Evolutionary conservation across 257 asterid genomes (phyloP).

Genomic region (Solanum boliviense): DNA sequence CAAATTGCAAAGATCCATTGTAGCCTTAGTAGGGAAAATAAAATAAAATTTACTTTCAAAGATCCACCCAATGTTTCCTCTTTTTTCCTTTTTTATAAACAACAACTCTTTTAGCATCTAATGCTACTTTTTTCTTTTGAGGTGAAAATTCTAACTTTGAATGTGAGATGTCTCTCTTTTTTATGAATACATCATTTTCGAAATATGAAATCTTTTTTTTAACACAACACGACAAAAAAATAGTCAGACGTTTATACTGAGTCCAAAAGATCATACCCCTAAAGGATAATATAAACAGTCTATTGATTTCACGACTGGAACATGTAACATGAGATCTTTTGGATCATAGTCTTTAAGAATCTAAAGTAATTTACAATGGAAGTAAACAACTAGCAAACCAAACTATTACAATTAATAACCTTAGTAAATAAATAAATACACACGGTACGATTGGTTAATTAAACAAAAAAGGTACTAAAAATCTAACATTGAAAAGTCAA

Average conservation of each 20-base stretch:
- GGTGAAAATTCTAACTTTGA: background rate
- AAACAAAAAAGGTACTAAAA: background rate
- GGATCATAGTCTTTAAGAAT: background rate
- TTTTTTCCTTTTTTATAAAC: background rate
- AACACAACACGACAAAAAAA: background rate
- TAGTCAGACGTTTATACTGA: accelerated
- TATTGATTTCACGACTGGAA: background rate
- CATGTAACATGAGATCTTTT: background rate
- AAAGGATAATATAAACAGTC: background rate
- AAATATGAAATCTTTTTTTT: background rate
- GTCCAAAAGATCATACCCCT: too few species aligned
- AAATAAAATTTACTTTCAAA: background rate
- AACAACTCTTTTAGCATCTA: background rate
- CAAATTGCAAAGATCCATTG: background rate
- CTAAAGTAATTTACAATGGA: background rate
- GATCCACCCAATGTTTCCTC: background rate
- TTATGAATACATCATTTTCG: background rate
- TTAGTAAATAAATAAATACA: slow-evolving; percentile 3
- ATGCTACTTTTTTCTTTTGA: background rate
- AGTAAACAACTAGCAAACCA: slow-evolving; percentile 6
- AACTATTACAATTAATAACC: background rate
- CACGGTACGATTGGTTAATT: background rate
- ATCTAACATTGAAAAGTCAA: background rate
- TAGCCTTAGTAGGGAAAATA: background rate
- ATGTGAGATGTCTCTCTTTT: background rate